These are phyloP conservation scores for Penicillium freii DNA, from an alignment of 2,329 filamentous ascomycete species.

Conservation along the genomic window DNA sequence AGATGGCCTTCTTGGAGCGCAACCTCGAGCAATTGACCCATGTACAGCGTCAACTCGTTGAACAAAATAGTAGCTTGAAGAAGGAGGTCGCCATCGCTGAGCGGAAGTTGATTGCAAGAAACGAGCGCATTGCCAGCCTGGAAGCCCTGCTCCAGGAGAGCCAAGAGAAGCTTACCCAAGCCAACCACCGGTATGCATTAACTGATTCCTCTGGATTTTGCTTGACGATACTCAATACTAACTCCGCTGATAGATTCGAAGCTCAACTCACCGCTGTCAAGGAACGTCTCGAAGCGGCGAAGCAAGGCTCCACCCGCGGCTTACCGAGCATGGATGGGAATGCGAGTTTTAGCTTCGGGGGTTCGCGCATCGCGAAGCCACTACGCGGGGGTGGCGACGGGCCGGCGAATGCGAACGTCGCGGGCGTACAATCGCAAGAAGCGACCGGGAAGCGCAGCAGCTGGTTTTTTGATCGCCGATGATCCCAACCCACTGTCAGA, in stretches of 20 bases:
- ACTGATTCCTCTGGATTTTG: conserved; percentile 6
- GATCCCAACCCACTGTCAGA: conserved; percentile 23
- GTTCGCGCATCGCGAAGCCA: conserved; percentile 63
- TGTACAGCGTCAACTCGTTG: conserved; percentile 94
- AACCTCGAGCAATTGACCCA: conserved; percentile 97
- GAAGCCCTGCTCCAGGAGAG: conserved; percentile 92
- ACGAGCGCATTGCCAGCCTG: conserved; percentile 92
- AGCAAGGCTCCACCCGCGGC: conserved; percentile 83
- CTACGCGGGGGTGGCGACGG: conserved; percentile 53
- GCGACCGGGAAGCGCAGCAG: conserved; percentile 62
- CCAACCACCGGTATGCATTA: conserved; percentile 84
- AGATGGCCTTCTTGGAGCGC: conserved; percentile 98
- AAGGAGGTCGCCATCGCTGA: conserved; percentile 99
- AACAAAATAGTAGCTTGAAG: conserved; percentile 95
- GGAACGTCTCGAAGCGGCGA: conserved; percentile 93
- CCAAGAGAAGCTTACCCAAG: conserved; percentile 95
- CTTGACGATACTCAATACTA: conserved; percentile 12
- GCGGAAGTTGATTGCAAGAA: conserved; percentile 91
- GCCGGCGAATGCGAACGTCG: conserved; percentile 34
- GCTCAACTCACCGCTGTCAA: conserved; percentile 95
- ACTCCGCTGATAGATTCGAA: conserved; percentile 70
- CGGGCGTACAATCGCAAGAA: conserved; percentile 65
- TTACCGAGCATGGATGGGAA: conserved; percentile 65
- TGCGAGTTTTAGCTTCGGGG: conserved; percentile 69
- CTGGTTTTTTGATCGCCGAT: conserved; percentile 51